Evolutionary conservation across 2,329 filamentous ascomycete genomes (phyloP).

Genomic region (Claviceps purpurea): DNA sequence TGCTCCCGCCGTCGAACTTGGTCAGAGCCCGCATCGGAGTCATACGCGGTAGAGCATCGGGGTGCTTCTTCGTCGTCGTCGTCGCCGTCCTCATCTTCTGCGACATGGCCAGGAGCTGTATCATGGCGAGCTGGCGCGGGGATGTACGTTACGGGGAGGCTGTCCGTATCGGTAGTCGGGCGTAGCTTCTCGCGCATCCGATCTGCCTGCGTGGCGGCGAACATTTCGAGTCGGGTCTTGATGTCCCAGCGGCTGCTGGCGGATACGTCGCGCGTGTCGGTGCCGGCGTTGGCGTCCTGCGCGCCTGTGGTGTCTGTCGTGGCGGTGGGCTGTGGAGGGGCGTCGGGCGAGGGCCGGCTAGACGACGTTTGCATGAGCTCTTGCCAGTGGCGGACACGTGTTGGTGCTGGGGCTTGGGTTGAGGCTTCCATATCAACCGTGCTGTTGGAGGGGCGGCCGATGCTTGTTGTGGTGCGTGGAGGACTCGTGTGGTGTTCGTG

Average conservation of each 20-base stretch:
- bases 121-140: constrained; percentile 47
- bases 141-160: constrained; percentile 45
- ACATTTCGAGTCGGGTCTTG: constrained; percentile 43
- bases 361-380: constrained; percentile 3
- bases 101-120: constrained; percentile 39
- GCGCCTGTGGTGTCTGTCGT: neutral
- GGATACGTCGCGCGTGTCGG: constrained; percentile 9
- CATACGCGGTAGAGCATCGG: constrained; percentile 4
- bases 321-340: neutral
- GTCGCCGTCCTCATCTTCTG: constrained; percentile 47
- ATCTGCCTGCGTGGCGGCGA: constrained; percentile 47
- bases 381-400: constrained; percentile 15
- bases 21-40: neutral
- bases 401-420: constrained; percentile 13
- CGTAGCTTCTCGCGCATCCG: constrained; percentile 42
- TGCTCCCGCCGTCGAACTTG: neutral
- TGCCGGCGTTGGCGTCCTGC: neutral
- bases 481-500: constrained; percentile 4
- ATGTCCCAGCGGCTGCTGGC: constrained; percentile 38
- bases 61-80: constrained; percentile 32
- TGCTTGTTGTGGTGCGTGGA: constrained; percentile 10
- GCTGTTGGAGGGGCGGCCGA: constrained; percentile 5
- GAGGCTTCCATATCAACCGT: constrained; percentile 17
- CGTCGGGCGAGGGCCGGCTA: neutral
- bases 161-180: constrained; percentile 39